Conservation (phyloP, 2,329 filamentous ascomycete genomes). For the Exophiala alcalophila region DNA sequence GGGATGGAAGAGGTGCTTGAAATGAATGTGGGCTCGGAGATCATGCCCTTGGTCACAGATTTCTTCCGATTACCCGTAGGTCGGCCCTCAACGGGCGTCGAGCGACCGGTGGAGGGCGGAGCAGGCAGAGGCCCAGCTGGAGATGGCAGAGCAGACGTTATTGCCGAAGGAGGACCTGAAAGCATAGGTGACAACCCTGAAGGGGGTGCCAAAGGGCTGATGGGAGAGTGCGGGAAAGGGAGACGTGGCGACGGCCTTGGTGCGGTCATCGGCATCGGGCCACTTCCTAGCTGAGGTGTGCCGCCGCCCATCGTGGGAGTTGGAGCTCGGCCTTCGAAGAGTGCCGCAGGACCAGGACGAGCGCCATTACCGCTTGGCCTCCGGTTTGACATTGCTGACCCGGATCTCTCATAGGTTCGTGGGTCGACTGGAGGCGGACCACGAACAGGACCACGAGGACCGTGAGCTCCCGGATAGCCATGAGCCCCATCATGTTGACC, state of each 20-base stretch:
- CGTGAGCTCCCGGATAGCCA: conserved; percentile 9
- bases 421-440: conserved; percentile 23
- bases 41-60: conserved; percentile 58
- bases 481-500: conserved; percentile 12
- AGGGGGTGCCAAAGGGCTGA: conserved; percentile 32
- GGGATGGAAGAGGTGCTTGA: conserved; percentile 58
- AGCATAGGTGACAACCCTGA: conserved; percentile 17
- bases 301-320: conserved; percentile 30
- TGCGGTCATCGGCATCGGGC: conserved; percentile 9
- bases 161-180: conserved; percentile 14
- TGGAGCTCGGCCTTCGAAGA: conserved; percentile 32
- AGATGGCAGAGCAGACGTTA: conserved; percentile 42
- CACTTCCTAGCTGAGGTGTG: conserved; percentile 14
- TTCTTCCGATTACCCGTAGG: conserved; percentile 49
- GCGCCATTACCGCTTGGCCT: conserved; percentile 41
- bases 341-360: conserved; percentile 31
- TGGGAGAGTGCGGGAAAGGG: conserved; percentile 28
- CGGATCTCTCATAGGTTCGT: conserved; percentile 35
- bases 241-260: conserved; percentile 25
- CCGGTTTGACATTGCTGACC: conserved; percentile 41
- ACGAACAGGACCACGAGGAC: conserved; percentile 5
- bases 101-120: conserved; percentile 43
- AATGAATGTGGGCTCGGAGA: conserved; percentile 57
- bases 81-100: conserved; percentile 32
- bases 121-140: conserved; percentile 43